Percentiles rank a stretch among this genome's conserved stretches.
phyloP scores from a whole-genome alignment of 345 rosid genomes.

The Aegle marmelos region DNA sequence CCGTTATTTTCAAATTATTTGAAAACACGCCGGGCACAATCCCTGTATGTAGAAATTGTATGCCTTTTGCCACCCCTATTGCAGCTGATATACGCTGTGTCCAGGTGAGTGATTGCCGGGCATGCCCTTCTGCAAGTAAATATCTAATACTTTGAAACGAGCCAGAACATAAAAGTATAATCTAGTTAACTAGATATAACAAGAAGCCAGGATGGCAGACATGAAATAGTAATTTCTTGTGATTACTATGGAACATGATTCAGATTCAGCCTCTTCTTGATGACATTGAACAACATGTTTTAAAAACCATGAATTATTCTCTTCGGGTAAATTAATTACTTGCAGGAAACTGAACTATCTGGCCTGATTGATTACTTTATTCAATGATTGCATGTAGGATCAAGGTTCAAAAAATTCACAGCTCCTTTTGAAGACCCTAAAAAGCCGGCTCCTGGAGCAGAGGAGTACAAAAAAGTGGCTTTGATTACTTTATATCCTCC shows the following conservation, averaged over 20 bases:
- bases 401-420: background rate
- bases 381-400: background rate
- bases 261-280: background rate
- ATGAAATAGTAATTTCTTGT: background rate
- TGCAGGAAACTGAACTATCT: background rate
- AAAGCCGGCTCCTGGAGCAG: background rate
- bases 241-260: background rate
- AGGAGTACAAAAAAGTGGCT: background rate
- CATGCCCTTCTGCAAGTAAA: constrained; percentile 42
- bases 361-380: background rate
- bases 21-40: constrained; percentile 79
- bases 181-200: background rate
- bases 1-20: constrained; percentile 76
- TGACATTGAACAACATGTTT: background rate
- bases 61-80: constrained; percentile 85
- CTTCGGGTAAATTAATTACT: background rate
- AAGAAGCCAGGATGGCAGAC: constrained; percentile 1
- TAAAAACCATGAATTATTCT: background rate
- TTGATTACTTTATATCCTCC: background rate
- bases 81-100: constrained; percentile 79
- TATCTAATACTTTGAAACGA: constrained; percentile 7
- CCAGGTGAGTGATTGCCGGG: constrained; percentile 57
- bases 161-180: background rate
- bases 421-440: background rate
- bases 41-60: constrained; percentile 89